Base-by-base conservation (phyloP, 768 basidiomycete species). In the Panaeolus papilionaceus region DNA sequence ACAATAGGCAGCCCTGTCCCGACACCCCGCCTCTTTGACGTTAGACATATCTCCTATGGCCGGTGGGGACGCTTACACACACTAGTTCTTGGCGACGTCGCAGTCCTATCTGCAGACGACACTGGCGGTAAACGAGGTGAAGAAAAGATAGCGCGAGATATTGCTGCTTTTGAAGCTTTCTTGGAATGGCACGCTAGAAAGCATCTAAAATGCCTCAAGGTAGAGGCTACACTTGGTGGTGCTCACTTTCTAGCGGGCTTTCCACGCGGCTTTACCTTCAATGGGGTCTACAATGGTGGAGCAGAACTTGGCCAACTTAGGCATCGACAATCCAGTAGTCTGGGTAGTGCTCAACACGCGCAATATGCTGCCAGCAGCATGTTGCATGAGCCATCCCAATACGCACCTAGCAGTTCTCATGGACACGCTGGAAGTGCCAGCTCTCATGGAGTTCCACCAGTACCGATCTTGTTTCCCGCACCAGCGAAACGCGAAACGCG, bases 21-120 rank as follows among this genome's bases (percentile, higher is more conserved):
- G n/a, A 79, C 78, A 45, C 80, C 80, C 2, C 75, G 81, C 54
- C 73, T 79, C 40, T 81, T 82, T 69, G 80, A 82, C 65, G 76
- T 78, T 37, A 77, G 76, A 14, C 80, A 79, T 67, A 71, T 80
- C 42, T 75, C 77, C 18, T 69, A 71, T 63, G 81, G 80, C 11
- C 77, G 78, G 11, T 82, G 81, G 81, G 77, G 78, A 5, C 76
- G 77, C 45, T 70, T 81, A 39, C 75, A 74, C 61, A 74, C 73
- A 9, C 68, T 82, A 28, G 76, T 75, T 1, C 70, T 81, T 1
- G 80, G 81, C 7, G 81, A 81, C 65, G 72, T 77, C 69, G 67
- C 67, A 20, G 72, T 80, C 45, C 70, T 72, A 23, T 66, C 70
- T 62, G 7, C 61, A n/a, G 68, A 63, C 49, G 72, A 72, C 26